Conservation (phyloP, 2,329 filamentous ascomycete genomes). For the Domatiomyces catenatus region DNA sequence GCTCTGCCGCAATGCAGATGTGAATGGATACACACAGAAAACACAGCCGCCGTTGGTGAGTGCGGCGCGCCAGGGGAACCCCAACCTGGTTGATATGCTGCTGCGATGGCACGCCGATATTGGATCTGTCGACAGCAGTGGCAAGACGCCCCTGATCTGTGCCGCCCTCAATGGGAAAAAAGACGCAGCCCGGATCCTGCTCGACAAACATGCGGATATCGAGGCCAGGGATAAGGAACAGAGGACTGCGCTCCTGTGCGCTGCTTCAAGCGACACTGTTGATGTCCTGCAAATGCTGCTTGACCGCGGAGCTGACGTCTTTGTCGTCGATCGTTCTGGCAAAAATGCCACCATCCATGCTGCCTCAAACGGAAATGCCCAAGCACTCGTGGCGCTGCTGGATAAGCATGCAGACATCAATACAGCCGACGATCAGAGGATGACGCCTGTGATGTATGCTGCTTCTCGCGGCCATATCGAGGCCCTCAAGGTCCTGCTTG, state of each 20-base stretch:
- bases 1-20: background rate
- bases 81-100: background rate
- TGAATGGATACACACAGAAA: background rate
- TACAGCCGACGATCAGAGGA: background rate
- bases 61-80: background rate
- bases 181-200: conserved; percentile 15
- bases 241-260: conserved; percentile 5
- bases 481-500: background rate
- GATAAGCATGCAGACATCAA: background rate
- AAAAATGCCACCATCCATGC: conserved; percentile 1
- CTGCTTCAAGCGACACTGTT: conserved; percentile 4
- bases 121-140: background rate
- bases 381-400: background rate
- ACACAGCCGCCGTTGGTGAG: background rate
- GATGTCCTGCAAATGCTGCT: conserved; percentile 6
- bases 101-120: background rate
- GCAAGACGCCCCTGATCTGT: background rate
- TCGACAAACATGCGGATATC: conserved; percentile 25
- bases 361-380: background rate
- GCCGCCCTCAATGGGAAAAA: conserved; percentile 2
- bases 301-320: conserved; percentile 4
- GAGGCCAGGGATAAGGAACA: conserved; percentile 17
- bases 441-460: background rate
- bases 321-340: conserved; percentile 3
- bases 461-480: conserved; percentile 1